Evolutionary conservation across 2,329 filamentous ascomycete species (phyloP), one percentile per base, ranked within the genome.

Genomic region (Trichophyton equinum): DNA sequence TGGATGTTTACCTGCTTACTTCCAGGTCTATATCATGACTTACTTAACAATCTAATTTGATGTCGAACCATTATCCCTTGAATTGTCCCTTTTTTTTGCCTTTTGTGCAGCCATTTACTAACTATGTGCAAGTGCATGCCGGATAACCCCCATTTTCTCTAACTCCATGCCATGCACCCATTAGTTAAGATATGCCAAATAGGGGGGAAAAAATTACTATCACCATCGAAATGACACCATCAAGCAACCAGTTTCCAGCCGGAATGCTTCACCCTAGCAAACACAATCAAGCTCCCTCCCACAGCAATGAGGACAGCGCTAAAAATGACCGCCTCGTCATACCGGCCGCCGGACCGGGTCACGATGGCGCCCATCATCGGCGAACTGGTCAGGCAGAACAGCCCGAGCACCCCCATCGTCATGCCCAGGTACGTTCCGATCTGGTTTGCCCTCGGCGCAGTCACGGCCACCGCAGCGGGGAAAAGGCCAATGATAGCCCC

Each of bases 401-500:
- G 46, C 7, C 62, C 62, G 33, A 64, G 30, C 3, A 56, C 51
- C n/a, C 62, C 62, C 58, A 62, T 64, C 30, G 59, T 62, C 62
- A 64, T 64, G n/a, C 62, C 62, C 15, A 64, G 47, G 42, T 64
- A 64, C 5, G 62, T 64, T 7, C 62, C 62, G 27, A 64, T 64
- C 56, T 64, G 55, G 42, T 62, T 64, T 1, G 62, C 20, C 3
- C 55, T 27, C 15, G 61, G 61, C 0, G 62, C 61, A 22, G 56
- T 62, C 15, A 53, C 38, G 7, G 62, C 55, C 7, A 64, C 20
- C 1, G 62, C 62, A 5, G 59, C 58, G 4, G 62, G 61, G 51
- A 64, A 62, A 4, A 62, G 36, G 11, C 61, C 61, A 22, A 81
- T 78, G 58, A 79, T 78, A 0, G 76, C 77, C 15, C 79, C 79